phyloP scores from a whole-genome alignment of 148 eudicot species.

The Gaultheria prostrata region DNA sequence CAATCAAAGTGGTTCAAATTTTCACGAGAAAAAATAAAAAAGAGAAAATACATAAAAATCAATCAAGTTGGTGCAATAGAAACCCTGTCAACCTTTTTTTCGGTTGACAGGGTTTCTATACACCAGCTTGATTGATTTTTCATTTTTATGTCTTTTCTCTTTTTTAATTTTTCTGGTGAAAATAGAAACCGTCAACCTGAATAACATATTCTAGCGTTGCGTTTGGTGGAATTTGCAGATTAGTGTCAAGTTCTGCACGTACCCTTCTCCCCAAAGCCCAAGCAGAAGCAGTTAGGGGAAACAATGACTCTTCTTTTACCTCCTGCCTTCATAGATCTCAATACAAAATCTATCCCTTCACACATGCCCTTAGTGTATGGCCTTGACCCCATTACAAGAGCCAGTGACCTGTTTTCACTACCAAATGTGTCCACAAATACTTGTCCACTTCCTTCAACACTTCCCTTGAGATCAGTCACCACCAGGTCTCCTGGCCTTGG shows the following conservation, averaged over 20 bases:
- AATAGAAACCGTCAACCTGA: too few relatives aligned
- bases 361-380: constrained; percentile 82
- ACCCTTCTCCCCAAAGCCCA: constrained; percentile 74
- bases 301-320: constrained; percentile 68
- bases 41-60: background rate
- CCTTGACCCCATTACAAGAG: constrained; percentile 72
- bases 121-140: too few relatives aligned
- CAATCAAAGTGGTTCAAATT: background rate
- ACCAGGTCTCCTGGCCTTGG: constrained; percentile 76
- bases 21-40: background rate
- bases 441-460: constrained; percentile 41
- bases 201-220: constrained; percentile 68
- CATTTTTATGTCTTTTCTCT: too few relatives aligned
- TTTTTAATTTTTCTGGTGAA: too few relatives aligned
- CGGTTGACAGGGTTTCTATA: too few relatives aligned
- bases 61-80: constrained; percentile 75
- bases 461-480: constrained; percentile 74
- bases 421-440: constrained; percentile 70
- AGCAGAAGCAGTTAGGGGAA: constrained; percentile 54
- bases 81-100: constrained; percentile 68
- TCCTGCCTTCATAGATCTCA: constrained; percentile 72
- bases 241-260: constrained; percentile 66
- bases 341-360: constrained; percentile 65
- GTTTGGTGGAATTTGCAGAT: constrained; percentile 48
- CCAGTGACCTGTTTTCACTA: constrained; percentile 56